phyloP scores from a whole-genome alignment of 2,329 filamentous ascomycete genomes.

The Neofusicoccum kwambonambiense region DNA sequence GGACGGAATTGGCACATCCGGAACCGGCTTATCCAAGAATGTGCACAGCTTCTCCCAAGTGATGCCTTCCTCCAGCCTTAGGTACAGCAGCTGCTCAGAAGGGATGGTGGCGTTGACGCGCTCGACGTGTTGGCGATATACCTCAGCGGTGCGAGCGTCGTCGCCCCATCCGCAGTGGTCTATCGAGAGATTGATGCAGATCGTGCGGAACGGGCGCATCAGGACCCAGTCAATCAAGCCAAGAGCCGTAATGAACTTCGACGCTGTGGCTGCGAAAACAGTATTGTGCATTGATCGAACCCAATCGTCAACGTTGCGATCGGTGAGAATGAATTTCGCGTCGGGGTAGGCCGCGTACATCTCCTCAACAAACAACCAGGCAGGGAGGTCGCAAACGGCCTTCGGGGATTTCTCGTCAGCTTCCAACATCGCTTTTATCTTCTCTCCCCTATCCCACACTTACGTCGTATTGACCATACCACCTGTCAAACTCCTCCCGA shows the following conservation, averaged over 20 bases:
- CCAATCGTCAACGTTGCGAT: conserved; percentile 14
- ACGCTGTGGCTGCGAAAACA: neutral
- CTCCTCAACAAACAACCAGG: conserved; percentile 22
- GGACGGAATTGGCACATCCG: conserved; percentile 20
- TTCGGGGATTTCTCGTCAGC: neutral
- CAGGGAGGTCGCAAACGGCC: conserved; percentile 21
- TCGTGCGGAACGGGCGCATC: neutral
- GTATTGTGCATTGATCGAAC: conserved; percentile 16
- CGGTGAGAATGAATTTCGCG: conserved; percentile 25
- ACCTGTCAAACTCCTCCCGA: conserved; percentile 34
- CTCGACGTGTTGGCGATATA: conserved; percentile 20
- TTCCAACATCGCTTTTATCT: neutral
- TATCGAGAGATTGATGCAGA: neutral
- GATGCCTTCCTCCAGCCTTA: conserved; percentile 23
- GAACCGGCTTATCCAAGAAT: conserved; percentile 27
- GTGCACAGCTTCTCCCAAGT: conserved; percentile 31
- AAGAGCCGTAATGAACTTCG: neutral
- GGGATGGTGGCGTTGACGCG: conserved; percentile 24
- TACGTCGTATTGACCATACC: conserved; percentile 31
- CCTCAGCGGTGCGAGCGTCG: neutral
- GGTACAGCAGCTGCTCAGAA: conserved; percentile 29
- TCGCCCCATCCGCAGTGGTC: neutral
- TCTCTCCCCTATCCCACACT: neutral
- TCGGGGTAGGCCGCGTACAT: conserved; percentile 23
- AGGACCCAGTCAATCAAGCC: neutral